Evolutionary conservation across 192 early-diverging fungal species (phyloP), one percentile per base, ranked within the genome.

Genomic region (Gryganskiella cystojenkinii): DNA sequence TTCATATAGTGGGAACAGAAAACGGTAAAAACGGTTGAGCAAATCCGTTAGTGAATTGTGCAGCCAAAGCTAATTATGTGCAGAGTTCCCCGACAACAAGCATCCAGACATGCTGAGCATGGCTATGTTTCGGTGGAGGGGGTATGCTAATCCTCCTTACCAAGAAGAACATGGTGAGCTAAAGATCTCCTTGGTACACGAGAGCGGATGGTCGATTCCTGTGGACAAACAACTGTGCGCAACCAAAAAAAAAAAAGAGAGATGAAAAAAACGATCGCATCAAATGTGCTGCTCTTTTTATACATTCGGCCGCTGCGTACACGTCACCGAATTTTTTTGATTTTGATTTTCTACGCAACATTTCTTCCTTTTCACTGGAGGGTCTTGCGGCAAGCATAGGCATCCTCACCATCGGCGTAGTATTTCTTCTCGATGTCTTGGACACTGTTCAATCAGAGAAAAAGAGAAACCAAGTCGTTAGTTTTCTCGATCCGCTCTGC

Each of bases 401-500:
- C 92, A 68, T 96, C 93, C 76, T 99, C 98, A 22, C 98, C 98
- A 79, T 99, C 96, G 4, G 96, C 98, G 81, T 99, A 99, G 80
- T 99, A 99, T 67, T 95, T 94, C 69, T 93, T 92, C 78, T 99
- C 98, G 22, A 95, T 90, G 30, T 95, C 93, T 59, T 93, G 86
- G 17, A 96, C 89, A 46, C 91, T 93, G 63, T 56, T 5, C 0
- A 24, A 20, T 13, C 8, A 13, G 55, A 15, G 5, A 34, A 30
- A 58, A 27, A 64, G 20, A 55, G 15, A 35, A 59, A 30, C 47
- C 37, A 24, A 24, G 37, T 37, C 17, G 28, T 8, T 25, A 52
- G 17, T 17, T 61, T 37, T n/a, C 1, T 27, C 30, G 34, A 70
- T 19, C n/a, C 4, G n/a, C n/a, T n/a, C n/a, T n/a, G n/a, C n/a